Percentiles rank a stretch among this genome's conserved stretches.
Evolutionary conservation across 352 stramenopile genomes (phyloP).

Genomic region (Phytophthora pini): DNA sequence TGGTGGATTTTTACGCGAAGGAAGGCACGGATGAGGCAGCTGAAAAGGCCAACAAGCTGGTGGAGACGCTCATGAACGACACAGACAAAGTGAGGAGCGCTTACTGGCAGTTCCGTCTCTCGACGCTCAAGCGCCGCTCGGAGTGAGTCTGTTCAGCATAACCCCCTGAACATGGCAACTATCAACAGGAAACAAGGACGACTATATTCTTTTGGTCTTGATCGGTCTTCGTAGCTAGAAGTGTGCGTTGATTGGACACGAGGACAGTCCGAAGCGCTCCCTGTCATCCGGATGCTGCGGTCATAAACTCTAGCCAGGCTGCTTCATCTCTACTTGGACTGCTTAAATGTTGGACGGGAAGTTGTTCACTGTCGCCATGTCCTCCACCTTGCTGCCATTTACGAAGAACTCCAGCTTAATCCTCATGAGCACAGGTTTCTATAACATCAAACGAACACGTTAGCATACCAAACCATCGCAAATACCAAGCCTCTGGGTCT

Average conservation of each 20-base stretch:
- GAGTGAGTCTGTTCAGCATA: constrained; percentile 7
- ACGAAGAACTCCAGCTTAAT: constrained; percentile 87
- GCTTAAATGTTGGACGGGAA: constrained; percentile 78
- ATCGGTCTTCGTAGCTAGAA: constrained; percentile 27
- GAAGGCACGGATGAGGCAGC: constrained; percentile 54
- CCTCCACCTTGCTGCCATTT: constrained; percentile 86
- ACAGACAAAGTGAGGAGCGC: constrained; percentile 74
- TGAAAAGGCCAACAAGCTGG: constrained; percentile 51
- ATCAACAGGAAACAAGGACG: constrained; percentile 37
- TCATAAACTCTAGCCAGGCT: constrained; percentile 21
- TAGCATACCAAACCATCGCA: constrained; percentile 7
- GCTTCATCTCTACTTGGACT: constrained; percentile 25
- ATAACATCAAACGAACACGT: constrained; percentile 22
- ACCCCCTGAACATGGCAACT: constrained; percentile 1
- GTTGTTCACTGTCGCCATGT: constrained; percentile 82
- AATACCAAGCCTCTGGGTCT: constrained; percentile 1
- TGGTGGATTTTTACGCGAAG: constrained; percentile 76
- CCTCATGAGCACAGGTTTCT: constrained; percentile 90
- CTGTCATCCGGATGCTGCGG: constrained; percentile 17
- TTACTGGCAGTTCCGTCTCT: constrained; percentile 80
- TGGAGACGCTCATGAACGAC: constrained; percentile 75
- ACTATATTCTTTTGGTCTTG: constrained; percentile 39
- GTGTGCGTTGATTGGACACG: constrained; percentile 6
- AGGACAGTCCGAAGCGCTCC: neutral
- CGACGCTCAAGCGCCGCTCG: constrained; percentile 42